phyloP scores from a whole-genome alignment of 176 grass and related monocot genomes.

The Bromus sterilis region DNA sequence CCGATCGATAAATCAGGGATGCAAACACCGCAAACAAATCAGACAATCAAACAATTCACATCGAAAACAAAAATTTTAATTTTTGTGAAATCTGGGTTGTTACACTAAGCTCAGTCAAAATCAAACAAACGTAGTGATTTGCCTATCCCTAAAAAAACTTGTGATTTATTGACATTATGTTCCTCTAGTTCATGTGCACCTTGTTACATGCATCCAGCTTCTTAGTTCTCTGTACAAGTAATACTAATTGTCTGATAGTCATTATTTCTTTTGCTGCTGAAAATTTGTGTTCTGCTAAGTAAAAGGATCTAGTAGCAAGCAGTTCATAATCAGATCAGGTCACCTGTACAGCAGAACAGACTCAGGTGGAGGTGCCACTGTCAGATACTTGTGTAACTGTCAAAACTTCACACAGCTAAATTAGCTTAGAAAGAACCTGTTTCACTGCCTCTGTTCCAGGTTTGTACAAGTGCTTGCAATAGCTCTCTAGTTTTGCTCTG shows the following conservation, averaged over 20 bases:
- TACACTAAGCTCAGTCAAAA: not conserved
- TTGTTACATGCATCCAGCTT: not conserved
- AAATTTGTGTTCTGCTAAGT: not conserved
- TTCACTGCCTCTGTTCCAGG: not conserved
- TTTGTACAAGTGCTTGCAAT: not conserved
- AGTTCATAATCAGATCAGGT: not conserved
- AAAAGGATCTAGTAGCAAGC: not conserved
- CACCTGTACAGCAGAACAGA: not conserved
- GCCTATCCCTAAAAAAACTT: no score
- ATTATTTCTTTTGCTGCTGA: not conserved
- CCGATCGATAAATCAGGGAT: no score
- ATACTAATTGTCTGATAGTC: not conserved
- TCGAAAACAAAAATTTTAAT: no score
- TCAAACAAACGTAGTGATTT: no score
- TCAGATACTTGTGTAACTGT: not conserved
- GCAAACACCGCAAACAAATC: no score
- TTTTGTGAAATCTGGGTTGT: no score
- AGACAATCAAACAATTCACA: no score
- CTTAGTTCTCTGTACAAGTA: not conserved
- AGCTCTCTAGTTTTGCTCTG: not conserved
- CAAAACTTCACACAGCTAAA: slow-evolving; percentile 6
- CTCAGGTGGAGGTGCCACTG: not conserved
- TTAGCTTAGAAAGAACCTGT: not conserved
- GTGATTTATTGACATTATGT: not conserved
- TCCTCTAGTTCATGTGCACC: not conserved